Evolutionary conservation across 2,329 filamentous ascomycete species (phyloP).

Genomic region (Xylariales sp.): DNA sequence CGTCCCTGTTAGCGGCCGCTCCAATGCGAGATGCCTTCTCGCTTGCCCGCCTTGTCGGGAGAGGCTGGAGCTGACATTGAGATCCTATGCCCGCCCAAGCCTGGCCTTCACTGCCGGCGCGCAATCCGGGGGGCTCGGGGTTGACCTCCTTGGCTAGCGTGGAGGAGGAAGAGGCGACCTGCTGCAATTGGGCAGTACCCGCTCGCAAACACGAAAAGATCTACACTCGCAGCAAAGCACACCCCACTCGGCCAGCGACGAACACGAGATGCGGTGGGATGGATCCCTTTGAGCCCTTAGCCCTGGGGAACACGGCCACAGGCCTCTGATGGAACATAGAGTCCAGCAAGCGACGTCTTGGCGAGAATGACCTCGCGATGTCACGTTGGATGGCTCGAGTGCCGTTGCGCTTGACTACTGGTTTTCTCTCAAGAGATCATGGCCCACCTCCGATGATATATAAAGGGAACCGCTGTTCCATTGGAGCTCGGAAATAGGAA

Average conservation of each 20-base stretch:
- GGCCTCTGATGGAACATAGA: neutral
- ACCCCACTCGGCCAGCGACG: conserved; percentile 2
- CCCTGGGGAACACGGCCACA: neutral
- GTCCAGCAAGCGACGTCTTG: too few relatives aligned
- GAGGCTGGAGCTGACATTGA: too few relatives aligned
- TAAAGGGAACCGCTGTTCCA: neutral
- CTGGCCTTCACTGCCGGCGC: too few relatives aligned
- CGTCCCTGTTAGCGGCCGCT: too few relatives aligned
- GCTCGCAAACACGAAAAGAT: conserved; percentile 10
- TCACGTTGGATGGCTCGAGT: conserved; percentile 4
- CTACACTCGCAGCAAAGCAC: conserved; percentile 4
- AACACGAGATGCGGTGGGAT: conserved; percentile 14
- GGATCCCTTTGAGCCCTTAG: neutral
- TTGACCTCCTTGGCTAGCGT: too few relatives aligned
- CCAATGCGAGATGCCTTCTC: too few relatives aligned
- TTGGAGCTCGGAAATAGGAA: too few relatives aligned
- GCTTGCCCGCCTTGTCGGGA: too few relatives aligned
- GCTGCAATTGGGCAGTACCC: conserved; percentile 8
- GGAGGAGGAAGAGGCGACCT: too few relatives aligned
- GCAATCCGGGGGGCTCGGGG: too few relatives aligned
- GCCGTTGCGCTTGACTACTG: too few relatives aligned
- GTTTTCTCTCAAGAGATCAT: neutral
- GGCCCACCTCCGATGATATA: neutral
- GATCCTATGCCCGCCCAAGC: too few relatives aligned
- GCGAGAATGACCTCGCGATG: conserved; percentile 4